Evolutionary conservation across 1,284 basidiomycete species (phyloP).

Genomic region (Cutaneotrichosporon cyanovorans): DNA sequence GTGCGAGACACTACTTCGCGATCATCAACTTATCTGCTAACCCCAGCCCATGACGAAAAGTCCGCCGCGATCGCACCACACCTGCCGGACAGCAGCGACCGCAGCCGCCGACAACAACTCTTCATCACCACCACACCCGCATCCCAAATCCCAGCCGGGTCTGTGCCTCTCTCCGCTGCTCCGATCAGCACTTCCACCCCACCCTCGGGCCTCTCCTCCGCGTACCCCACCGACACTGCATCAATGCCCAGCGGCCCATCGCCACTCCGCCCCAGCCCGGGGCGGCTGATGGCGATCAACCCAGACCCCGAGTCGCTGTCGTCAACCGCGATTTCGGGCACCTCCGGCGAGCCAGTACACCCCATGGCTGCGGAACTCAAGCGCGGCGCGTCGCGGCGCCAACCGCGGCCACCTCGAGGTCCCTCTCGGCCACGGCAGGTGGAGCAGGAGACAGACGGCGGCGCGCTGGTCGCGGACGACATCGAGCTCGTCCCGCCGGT

Average conservation of each 20-base stretch:
- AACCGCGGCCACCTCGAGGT: background rate
- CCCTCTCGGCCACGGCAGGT: background rate
- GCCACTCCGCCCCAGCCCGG: too few species aligned
- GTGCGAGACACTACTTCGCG: too few species aligned
- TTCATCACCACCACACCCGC: background rate
- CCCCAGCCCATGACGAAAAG: too few species aligned
- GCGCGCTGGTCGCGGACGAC: background rate
- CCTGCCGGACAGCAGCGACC: too few species aligned
- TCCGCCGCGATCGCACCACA: too few species aligned
- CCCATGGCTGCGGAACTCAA: slow-evolving; percentile 5
- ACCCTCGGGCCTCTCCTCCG: too few species aligned
- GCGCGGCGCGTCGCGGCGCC: background rate
- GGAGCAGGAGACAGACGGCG: slow-evolving; percentile 9
- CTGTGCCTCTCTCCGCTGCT: background rate
- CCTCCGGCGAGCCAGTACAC: background rate
- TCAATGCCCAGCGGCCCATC: too few species aligned
- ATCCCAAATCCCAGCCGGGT: background rate
- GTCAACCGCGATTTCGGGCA: background rate
- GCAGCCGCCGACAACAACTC: background rate
- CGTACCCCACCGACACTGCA: too few species aligned
- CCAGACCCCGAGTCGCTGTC: background rate
- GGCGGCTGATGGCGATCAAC: background rate
- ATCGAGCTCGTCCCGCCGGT: slow-evolving; percentile 8
- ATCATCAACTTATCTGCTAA: too few species aligned
- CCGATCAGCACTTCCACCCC: too few species aligned